Evolutionary conservation across 2,329 filamentous ascomycete genomes (phyloP).

Genomic region (Kalaharituber pfeilii): DNA sequence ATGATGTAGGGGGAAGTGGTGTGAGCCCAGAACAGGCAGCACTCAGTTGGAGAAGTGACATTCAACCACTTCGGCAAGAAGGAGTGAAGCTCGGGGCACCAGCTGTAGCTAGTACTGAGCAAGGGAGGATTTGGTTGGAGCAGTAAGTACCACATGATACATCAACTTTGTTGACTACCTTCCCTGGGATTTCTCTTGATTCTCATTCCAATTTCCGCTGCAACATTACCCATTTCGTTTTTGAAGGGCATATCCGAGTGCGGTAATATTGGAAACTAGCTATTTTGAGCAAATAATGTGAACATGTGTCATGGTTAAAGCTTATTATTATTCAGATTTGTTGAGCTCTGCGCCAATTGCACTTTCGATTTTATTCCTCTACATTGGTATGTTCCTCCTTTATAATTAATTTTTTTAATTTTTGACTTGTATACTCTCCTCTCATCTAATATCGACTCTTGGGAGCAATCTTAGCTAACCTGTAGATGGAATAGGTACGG

Average conservation of each 20-base stretch:
- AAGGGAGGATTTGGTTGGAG: constrained; percentile 48
- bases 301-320: background rate
- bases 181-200: too few relatives aligned
- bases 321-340: constrained; percentile 12
- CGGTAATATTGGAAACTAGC: too few relatives aligned
- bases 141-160: constrained; percentile 34
- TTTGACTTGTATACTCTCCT: background rate
- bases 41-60: constrained; percentile 49
- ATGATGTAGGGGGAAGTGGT: constrained; percentile 42
- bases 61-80: constrained; percentile 47
- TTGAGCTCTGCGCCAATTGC: constrained; percentile 30
- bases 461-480: too few relatives aligned
- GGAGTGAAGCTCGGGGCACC: constrained; percentile 55
- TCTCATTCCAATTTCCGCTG: too few relatives aligned
- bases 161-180: constrained; percentile 21
- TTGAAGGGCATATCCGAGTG: too few relatives aligned
- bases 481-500: constrained; percentile 32
- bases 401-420: too few relatives aligned
- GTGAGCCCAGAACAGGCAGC: constrained; percentile 45
- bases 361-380: constrained; percentile 46
- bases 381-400: constrained; percentile 41
- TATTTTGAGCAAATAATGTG: background rate
- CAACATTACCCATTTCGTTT: too few relatives aligned
- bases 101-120: constrained; percentile 44
- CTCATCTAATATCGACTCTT: too few relatives aligned